Base-by-base conservation (phyloP, 1,139 yeast species). In the Saccharomyces hybrid region DNA sequence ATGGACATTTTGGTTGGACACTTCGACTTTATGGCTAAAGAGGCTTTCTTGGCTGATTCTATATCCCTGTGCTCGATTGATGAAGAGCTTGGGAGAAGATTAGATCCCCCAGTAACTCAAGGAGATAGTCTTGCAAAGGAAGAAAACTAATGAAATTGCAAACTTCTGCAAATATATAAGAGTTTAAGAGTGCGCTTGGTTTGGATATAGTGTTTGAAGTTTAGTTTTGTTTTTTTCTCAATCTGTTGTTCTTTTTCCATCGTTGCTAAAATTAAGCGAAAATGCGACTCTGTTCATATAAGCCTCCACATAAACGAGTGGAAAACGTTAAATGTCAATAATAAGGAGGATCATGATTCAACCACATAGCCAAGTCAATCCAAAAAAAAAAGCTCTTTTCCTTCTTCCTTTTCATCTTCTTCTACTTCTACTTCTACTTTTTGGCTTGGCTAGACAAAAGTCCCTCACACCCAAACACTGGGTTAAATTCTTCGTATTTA, bases 31-130 rank as follows among this genome's bases (percentile, higher is more conserved):
- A 49, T 58, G 26, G 60, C 64, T 26, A 61, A 62, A 28, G 64
- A 61, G 4, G 54, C 60, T 38, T 61, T 63, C 48, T 48, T 71
- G 4, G 73, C 71, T 2, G 69, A 67, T 42, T 52, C 58, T 16
- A 68, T 70, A 4, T 60, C 54, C 24, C 49, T 69, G 26, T 70
- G 67, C 32, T 55, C 58, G 46, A 57, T 70, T 12, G 67, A 65
- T 34, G 59, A 55, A 12, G 57, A 60, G 19, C 44, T 60, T 11
- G 38, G 51, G 8, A 48, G 29, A 24, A 52, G 52, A 16, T n/a
- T 51, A 9, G 52, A 21, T 12, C 29, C 51, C 4, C 52, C 56
- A 5, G 51, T 19, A 11, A 29, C 42, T 31, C 27, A 42, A 14
- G 57, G 52, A 21, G 29, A 32, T 14, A 6, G 46, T 12, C 11